A percentile compares a stretch with the other conserved stretches of the same genome.
These are phyloP conservation scores for Fonsecaea erecta DNA, from an alignment of 2,329 filamentous ascomycete species.

Conservation along the genomic window DNA sequence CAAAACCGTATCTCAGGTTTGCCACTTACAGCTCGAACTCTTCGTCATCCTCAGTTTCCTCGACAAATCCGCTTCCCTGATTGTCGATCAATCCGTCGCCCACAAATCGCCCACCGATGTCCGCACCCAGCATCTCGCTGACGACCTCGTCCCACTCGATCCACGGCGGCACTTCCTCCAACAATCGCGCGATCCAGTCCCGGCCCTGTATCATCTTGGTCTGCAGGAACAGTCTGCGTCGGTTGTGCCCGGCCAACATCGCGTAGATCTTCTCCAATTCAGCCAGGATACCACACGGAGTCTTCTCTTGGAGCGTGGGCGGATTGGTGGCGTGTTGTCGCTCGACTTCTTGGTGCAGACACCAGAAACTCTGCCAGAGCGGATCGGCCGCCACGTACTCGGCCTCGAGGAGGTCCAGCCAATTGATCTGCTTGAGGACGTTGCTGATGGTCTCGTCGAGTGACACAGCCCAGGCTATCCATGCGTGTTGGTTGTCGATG, in stretches of 20 bases:
- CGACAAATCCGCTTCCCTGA: slow-evolving; percentile 9
- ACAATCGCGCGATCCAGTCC: not conserved
- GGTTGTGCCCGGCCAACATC: not conserved
- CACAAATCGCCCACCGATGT: not conserved
- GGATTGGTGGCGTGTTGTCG: not conserved
- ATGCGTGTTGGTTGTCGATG: slow-evolving; percentile 16
- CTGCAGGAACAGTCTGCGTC: slow-evolving; percentile 12
- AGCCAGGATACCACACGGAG: not conserved
- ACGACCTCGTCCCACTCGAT: slow-evolving; percentile 8
- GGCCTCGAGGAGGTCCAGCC: slow-evolving; percentile 22
- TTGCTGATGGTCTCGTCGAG: slow-evolving; percentile 5
- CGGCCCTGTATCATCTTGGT: not conserved
- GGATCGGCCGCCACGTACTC: slow-evolving; percentile 10
- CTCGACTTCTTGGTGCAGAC: not conserved
- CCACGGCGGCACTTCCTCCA: slow-evolving; percentile 4
- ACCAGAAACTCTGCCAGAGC: slow-evolving; percentile 16
- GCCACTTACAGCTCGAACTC: slow-evolving; percentile 18
- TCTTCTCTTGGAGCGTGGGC: not conserved
- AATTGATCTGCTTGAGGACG: slow-evolving; percentile 17
- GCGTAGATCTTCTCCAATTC: slow-evolving; percentile 5
- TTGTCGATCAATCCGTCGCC: not conserved
- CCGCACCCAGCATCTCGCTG: not conserved
- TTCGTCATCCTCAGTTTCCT: slow-evolving; percentile 3
- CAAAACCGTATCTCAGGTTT: not conserved
- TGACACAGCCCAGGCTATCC: slow-evolving; percentile 9